phyloP scores from a whole-genome alignment of 441 rosid genomes.

The Adansonia madagascariensis region DNA sequence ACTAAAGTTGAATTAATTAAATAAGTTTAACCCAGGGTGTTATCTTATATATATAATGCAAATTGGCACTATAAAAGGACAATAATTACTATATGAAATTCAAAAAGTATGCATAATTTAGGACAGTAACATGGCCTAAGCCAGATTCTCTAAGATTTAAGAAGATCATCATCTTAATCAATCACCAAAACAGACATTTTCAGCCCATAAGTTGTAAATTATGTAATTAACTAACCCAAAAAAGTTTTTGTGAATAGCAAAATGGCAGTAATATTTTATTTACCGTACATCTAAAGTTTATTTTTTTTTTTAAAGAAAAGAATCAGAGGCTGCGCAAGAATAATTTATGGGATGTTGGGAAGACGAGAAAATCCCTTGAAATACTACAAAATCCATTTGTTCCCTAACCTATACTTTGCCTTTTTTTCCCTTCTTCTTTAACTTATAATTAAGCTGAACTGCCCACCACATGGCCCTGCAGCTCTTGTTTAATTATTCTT shows the following conservation, averaged over 20 bases:
- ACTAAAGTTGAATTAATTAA: not conserved
- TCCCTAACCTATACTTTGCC: slow-evolving; percentile 51
- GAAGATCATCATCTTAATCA: not conserved
- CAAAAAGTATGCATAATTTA: not conserved
- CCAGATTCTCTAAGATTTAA: not conserved
- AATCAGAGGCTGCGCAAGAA: no score
- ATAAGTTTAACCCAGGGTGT: not conserved
- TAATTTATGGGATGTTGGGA: slow-evolving; percentile 28
- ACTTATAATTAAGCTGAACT: no score
- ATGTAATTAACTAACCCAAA: not conserved
- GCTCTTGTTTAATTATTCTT: no score
- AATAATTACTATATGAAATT: not conserved
- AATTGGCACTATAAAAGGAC: not conserved
- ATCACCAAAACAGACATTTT: not conserved
- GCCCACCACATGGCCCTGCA: no score
- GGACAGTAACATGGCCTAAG: not conserved
- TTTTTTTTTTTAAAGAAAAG: not conserved
- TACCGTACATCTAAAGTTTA: slow-evolving; percentile 21
- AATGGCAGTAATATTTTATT: not conserved
- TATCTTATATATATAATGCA: not conserved
- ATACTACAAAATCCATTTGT: slow-evolving; percentile 76
- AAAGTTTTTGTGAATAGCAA: slow-evolving; percentile 16
- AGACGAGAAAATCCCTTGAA: slow-evolving; percentile 76
- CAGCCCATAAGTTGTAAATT: not conserved
- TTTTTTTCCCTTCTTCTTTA: not conserved